Conservation (phyloP, 352 stramenopile genomes). For the Globisporangium orthogonon region DNA sequence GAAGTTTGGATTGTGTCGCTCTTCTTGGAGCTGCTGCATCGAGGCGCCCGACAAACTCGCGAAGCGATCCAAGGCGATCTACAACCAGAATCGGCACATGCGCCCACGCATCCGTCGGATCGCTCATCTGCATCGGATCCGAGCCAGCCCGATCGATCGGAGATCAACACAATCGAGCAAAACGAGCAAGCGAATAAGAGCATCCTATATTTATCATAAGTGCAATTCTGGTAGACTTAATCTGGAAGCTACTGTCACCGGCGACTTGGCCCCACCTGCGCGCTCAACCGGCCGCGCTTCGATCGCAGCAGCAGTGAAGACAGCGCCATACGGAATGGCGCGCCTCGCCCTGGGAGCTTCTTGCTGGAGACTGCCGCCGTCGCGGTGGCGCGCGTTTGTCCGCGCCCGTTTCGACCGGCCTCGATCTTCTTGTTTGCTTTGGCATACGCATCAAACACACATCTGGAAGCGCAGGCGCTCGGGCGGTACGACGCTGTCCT, state of each 20-base stretch:
- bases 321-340: neutral
- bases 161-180: no score
- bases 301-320: constrained; percentile 1
- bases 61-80: no score
- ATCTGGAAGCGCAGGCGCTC: neutral
- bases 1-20: constrained; percentile 3
- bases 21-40: no score
- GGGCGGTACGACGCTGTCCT: neutral
- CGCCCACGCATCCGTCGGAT: no score
- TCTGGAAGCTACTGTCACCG: no score
- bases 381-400: neutral
- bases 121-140: no score
- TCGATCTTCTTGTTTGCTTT: constrained; percentile 1
- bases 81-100: no score
- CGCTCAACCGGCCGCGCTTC: constrained; percentile 3
- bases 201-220: no score
- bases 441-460: neutral
- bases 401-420: neutral
- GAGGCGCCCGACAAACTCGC: no score
- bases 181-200: no score
- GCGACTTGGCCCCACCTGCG: neutral
- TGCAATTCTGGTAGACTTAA: no score
- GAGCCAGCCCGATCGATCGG: no score
- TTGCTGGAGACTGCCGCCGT: neutral
- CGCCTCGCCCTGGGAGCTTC: neutral